Evolutionary conservation across 1,139 yeast genomes (phyloP).

Genomic region (Pneumocystis oryctolagi): DNA sequence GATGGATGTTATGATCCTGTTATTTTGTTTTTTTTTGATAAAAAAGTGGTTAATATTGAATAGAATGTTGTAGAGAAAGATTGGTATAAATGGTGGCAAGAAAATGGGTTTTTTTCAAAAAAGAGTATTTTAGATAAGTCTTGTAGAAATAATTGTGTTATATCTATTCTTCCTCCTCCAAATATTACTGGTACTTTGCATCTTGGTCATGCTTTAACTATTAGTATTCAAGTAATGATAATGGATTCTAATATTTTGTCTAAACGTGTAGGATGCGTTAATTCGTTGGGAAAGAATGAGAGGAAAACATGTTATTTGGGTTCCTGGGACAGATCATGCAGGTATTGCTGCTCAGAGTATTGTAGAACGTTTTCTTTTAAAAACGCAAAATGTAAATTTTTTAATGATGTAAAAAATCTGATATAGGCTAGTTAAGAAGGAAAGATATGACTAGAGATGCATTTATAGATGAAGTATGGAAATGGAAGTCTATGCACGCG

Average conservation of each 20-base stretch:
- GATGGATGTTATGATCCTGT: neutral
- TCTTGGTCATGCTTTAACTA: slow-evolving; percentile 13
- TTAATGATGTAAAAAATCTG: neutral
- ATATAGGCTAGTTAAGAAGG: neutral
- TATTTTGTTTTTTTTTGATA: neutral
- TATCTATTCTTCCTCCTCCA: slow-evolving; percentile 11
- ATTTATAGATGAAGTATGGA: slow-evolving; percentile 4
- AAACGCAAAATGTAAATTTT: slow-evolving; percentile 3
- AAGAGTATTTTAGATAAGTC: neutral
- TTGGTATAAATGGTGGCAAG: slow-evolving; percentile 3
- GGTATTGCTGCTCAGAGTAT: slow-evolving; percentile 14
- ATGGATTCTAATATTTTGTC: neutral
- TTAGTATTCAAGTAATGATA: slow-evolving; percentile 8
- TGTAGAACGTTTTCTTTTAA: slow-evolving; percentile 7
- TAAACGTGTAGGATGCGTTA: slow-evolving; percentile 7
- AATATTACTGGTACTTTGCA: slow-evolving; percentile 13
- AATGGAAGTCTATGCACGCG: neutral
- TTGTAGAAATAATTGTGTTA: neutral
- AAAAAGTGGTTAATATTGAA: neutral
- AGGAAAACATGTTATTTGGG: slow-evolving; percentile 10
- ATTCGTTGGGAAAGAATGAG: slow-evolving; percentile 5
- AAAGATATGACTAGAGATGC: slow-evolving; percentile 5
- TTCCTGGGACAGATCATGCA: slow-evolving; percentile 14
- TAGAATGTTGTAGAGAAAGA: neutral
- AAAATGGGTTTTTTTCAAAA: neutral